Evolutionary conservation across 2,329 filamentous ascomycete species (phyloP), one percentile per base, ranked within the genome.

Genomic region (Fusarium virguliforme): DNA sequence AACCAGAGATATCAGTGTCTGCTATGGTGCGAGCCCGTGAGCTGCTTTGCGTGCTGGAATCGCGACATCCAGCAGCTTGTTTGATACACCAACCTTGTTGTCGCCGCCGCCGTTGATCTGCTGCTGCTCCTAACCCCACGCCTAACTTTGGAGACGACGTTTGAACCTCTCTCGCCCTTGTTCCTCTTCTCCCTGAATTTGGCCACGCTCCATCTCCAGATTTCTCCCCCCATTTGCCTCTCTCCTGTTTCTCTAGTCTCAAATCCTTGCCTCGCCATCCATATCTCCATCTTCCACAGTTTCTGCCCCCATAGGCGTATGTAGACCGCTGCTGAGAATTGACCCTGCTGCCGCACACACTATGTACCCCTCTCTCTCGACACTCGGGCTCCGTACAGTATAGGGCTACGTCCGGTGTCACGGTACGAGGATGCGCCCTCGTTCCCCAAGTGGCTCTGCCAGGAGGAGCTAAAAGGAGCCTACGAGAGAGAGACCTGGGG

Each of bases 11-110:
- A 35, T 34, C 54, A 57, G 8, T 26, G 51, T 22, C 57, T 64
- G 28, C n/a, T 18, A 62, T 69, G 60, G 54, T 50, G 53, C 55
- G 48, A 54, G 60, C 56, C 64, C 50, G 57, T 48, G 53, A 60
- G 48, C 38, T 46, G 68, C 54, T 43, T 59, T 56, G 40, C 28
- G 56, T 34, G 28, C 38, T 55, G 28, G 40, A 41, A 57, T 68
- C 57, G 56, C 46, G 60, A 61, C 38, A 61, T 50, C 48, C 12
- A 24, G 35, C 12, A 24, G 35, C 40, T 46, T 51, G 59, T 43
- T 71, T 65, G 60, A 71, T 71, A 64, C 8, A 46, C 26, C 53
- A 59, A 63, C 43, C 50, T 55, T 64, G 28, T 53, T 35, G 50
- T 32, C 30, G 50, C 28, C 30, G 50, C 28, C 30, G 28, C 13